These are phyloP conservation scores for Amoebophrya sp. DNA, from an alignment of 169 alveolate genomes.

Conservation along the genomic window DNA sequence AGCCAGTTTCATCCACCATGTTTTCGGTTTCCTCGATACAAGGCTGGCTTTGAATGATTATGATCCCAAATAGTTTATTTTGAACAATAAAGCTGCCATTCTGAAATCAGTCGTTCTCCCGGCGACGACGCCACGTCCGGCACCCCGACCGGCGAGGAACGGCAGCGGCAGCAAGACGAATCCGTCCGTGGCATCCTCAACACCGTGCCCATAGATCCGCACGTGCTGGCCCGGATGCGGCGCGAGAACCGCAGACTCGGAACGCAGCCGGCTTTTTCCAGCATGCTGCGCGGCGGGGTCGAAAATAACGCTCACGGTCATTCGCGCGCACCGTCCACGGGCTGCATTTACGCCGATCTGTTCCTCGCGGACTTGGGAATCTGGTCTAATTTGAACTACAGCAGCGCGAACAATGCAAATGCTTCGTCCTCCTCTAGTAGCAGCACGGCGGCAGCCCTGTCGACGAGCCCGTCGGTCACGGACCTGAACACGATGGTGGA, in stretches of 20 bases:
- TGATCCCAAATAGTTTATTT: too few relatives aligned
- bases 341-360: constrained; percentile 9
- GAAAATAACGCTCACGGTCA: neutral
- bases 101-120: too few relatives aligned
- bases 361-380: neutral
- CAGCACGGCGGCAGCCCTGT: neutral
- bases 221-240: constrained; percentile 17
- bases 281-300: neutral
- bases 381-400: neutral
- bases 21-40: too few relatives aligned
- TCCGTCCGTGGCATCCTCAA: neutral
- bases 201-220: neutral
- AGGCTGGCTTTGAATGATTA: too few relatives aligned
- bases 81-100: too few relatives aligned
- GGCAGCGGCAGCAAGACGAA: too few relatives aligned
- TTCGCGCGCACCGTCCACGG: neutral
- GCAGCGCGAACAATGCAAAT: neutral
- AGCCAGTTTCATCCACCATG: too few relatives aligned
- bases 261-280: neutral
- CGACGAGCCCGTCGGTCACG: neutral
- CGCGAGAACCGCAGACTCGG: neutral
- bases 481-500: neutral
- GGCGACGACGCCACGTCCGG: too few relatives aligned
- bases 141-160: too few relatives aligned
- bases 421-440: too few relatives aligned